Evolutionary conservation across 495 filamentous ascomycete genomes (phyloP), one percentile per base, ranked within the genome.

Genomic region (Viridothelium virens): DNA sequence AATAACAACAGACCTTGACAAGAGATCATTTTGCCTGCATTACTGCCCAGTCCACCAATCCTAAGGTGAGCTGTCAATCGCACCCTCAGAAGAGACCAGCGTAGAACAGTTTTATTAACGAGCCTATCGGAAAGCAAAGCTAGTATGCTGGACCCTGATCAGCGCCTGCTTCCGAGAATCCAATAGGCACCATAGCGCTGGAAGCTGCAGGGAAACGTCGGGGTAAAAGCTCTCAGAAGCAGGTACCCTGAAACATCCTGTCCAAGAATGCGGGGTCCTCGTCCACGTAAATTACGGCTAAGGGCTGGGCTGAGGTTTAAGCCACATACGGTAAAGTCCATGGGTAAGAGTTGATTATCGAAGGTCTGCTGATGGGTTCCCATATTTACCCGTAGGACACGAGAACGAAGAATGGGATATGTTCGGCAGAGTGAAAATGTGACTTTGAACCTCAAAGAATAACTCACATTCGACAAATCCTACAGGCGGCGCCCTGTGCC

Each of bases 221-320:
- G 14, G 41, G 14, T 14, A 14, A n/a, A 9, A 53, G 53, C 18
- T 7, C 53, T 36, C 53, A 59, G 31, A 33, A 59, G 53, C 53
- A 59, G 53, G 53, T 59, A 59, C 53, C 48, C 48, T 31, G 31
- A 59, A 34, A 10, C 36, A 59, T 31, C 53, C 53, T 59, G 53
- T 18, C 53, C 7, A 10, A 4, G 6, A 59, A 59, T 59, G 53
- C 53, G 53, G 53, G 53, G 53, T 59, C 53, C 36, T 59, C 18
- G 33, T 31, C 14, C 53, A 34, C 53, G 10, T 31, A 59, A 59
- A 34, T 59, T 33, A 59, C n/a, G 18, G 7, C 5, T 18, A 59
- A 34, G 53, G 25, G 53, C 53, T 33, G 36, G 18, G 14, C 18
- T 33, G 18, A 18, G 31, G 18, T 59, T 10, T 33, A 18, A 59